Percentiles rank a stretch among this genome's conserved stretches.
phyloP scores from a whole-genome alignment of 306 rosid genomes.

The Oemleria cerasiformis region DNA sequence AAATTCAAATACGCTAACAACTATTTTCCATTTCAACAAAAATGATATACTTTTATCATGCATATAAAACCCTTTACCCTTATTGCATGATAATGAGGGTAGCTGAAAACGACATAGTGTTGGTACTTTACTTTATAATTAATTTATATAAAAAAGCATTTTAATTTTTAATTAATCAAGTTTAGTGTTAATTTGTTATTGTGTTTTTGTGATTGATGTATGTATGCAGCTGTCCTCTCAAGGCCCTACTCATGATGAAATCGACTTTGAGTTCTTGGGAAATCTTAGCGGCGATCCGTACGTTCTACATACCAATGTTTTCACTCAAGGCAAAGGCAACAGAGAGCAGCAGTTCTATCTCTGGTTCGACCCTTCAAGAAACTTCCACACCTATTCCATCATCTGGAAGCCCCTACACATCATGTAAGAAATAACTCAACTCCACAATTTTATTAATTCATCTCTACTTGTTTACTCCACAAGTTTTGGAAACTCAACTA shows the following conservation, averaged over 20 bases:
- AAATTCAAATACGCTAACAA: too few species aligned
- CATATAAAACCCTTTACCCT: too few species aligned
- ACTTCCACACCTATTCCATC: conserved; percentile 85
- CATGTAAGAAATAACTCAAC: conserved; percentile 39
- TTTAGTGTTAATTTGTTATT: not conserved
- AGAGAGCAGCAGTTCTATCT: conserved; percentile 82
- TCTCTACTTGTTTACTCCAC: too few species aligned
- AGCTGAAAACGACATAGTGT: too few species aligned
- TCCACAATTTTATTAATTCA: too few species aligned
- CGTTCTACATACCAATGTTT: conserved; percentile 71
- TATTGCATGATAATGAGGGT: too few species aligned
- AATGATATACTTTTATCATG: too few species aligned
- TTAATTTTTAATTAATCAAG: not conserved
- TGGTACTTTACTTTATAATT: too few species aligned
- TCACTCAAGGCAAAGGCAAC: conserved; percentile 73
- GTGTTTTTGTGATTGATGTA: not conserved
- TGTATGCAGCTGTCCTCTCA: conserved; percentile 62
- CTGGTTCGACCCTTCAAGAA: conserved; percentile 85
- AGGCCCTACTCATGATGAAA: conserved; percentile 80
- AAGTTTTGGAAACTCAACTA: too few species aligned
- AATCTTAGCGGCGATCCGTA: conserved; percentile 85
- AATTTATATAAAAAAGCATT: not conserved
- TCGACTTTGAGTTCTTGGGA: conserved; percentile 88
- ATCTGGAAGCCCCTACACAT: conserved; percentile 84
- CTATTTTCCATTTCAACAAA: too few species aligned